Evolutionary conservation across 164 flowering plant species (phyloP), one percentile per base, ranked within the genome.

Genomic region (Berberis vulgaris): DNA sequence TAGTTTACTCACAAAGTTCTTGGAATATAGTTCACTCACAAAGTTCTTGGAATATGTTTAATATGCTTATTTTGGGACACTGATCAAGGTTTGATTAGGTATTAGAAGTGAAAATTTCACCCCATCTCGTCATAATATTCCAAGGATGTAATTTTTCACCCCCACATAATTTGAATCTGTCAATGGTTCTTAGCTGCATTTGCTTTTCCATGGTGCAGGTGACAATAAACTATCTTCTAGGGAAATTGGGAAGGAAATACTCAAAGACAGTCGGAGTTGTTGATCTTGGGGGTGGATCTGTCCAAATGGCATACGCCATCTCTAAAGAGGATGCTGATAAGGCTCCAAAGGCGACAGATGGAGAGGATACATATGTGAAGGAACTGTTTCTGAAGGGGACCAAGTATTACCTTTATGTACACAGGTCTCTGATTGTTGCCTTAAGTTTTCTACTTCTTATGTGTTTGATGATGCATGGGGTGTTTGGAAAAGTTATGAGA

Each of bases 221-320:
- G 57, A 92, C 96, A 42, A 83, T 89, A 54, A 92, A 92, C 73
- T 89, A 84, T 73, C 80, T 89, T 3, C 65, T 89, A 61, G 91
- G 93, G 44, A 84, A 82, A 63, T 66, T 92, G 76, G 96, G 95
- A 43, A 84, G 78, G 74, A 60, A 73, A 54, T 89, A 86, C 67
- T 69, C 85, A 26, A 59, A 76, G 45, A 89, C 98, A 43, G 98
- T 89, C 77, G 96, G 96, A 67, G 86, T 92, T 43, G 95, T 92
- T 62, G 98, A 92, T 73, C 98, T 92, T 73, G 98, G 98, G 49
- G 98, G 98, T 65, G 98, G 98, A 57, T 92, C 98, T 71, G 98
- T 92, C 45, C 98, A 92, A 78, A 89, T 92, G 98, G 93, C 98
- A 62, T 92, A 92, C 78, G 98, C 98, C 49, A 87, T 92, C 74